Evolutionary conservation across 805 yeast species (phyloP).

Genomic region (Kurtzmaniella cleridarum): DNA sequence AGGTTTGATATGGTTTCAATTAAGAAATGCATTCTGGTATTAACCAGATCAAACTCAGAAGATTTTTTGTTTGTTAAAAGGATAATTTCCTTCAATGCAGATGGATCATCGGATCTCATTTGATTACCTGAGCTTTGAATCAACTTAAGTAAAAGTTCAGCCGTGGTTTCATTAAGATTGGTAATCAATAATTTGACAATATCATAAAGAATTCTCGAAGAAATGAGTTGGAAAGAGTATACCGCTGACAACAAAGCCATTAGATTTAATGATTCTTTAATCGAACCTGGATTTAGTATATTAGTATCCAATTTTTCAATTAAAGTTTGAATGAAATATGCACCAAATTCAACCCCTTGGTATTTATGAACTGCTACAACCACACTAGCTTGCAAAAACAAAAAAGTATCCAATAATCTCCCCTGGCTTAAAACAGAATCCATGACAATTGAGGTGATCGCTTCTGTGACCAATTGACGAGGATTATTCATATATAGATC

Average conservation of each 20-base stretch:
- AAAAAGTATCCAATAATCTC: conserved; percentile 69
- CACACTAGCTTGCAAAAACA: conserved; percentile 73
- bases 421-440: conserved; percentile 61
- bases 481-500: conserved; percentile 61
- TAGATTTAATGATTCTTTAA: conserved; percentile 55
- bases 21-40: conserved; percentile 71
- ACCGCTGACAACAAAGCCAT: conserved; percentile 70
- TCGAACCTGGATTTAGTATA: conserved; percentile 19
- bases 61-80: conserved; percentile 47
- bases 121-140: conserved; percentile 76
- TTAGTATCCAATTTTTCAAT: conserved; percentile 64
- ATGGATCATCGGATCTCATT: conserved; percentile 86
- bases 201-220: conserved; percentile 74
- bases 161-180: conserved; percentile 61
- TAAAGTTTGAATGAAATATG: conserved; percentile 69
- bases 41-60: conserved; percentile 27
- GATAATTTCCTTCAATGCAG: conserved; percentile 76
- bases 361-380: conserved; percentile 68
- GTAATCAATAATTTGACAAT: conserved; percentile 51
- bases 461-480: conserved; percentile 73
- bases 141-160: conserved; percentile 71
- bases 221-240: conserved; percentile 71
- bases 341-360: conserved; percentile 89
- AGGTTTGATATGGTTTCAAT: conserved; percentile 80
- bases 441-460: conserved; percentile 55